Percentiles rank a stretch among this genome's conserved stretches.
Conservation (phyloP, 495 filamentous ascomycete species). For the Penicillium paxilli region DNA sequence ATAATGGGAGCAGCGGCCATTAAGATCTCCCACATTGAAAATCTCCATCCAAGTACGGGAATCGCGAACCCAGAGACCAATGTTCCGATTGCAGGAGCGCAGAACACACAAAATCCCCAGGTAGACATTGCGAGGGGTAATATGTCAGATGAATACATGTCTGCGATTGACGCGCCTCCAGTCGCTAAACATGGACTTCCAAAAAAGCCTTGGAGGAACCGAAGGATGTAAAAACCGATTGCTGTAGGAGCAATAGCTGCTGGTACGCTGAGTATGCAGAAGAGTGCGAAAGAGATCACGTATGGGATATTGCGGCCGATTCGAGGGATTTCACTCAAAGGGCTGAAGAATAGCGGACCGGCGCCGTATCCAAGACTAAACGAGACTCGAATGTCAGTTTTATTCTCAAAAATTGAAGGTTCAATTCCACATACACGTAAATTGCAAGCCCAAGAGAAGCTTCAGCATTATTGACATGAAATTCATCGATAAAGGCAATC, state of each 20-base stretch:
- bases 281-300: slow-evolving; percentile 45
- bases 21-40: slow-evolving; percentile 48
- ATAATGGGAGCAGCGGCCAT: slow-evolving; percentile 43
- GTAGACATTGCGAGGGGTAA: slow-evolving; percentile 16
- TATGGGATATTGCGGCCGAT: slow-evolving; percentile 51
- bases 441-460: slow-evolving; percentile 50
- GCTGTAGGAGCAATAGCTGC: slow-evolving; percentile 29
- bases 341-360: slow-evolving; percentile 45
- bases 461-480: slow-evolving; percentile 43
- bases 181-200: slow-evolving; percentile 51
- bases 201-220: slow-evolving; percentile 54
- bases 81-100: slow-evolving; percentile 40
- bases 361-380: slow-evolving; percentile 37
- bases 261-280: slow-evolving; percentile 45
- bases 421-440: slow-evolving; percentile 43
- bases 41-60: slow-evolving; percentile 41
- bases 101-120: slow-evolving; percentile 30
- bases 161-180: slow-evolving; percentile 26
- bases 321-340: slow-evolving; percentile 48
- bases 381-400: no score
- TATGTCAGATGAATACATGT: slow-evolving; percentile 16
- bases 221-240: slow-evolving; percentile 32
- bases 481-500: slow-evolving; percentile 32
- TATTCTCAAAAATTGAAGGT: no score
- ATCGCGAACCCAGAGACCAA: slow-evolving; percentile 39